Base-by-base conservation (phyloP, 805 yeast species). In the Ogataea kodamae region DNA sequence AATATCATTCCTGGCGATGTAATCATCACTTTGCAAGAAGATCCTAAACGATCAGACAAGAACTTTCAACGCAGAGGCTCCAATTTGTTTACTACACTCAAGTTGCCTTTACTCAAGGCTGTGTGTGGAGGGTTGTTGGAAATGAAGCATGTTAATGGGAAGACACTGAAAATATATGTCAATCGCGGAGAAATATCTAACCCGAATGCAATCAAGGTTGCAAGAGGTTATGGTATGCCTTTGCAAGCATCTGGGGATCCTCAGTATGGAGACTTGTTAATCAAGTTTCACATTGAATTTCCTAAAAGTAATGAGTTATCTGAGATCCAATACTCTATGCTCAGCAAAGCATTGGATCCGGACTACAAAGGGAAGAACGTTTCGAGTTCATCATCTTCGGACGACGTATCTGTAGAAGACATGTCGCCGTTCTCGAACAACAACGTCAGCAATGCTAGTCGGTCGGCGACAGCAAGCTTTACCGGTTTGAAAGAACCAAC, bases 1-100 rank as follows among this genome's bases (percentile, higher is more conserved):
- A 65, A 68, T 40, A 59, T 75, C 3, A 57, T 70, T 3, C 82
- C 88, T 0, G 89, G 89, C 2, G 85, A 81, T 52, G 80, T 81
- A 5, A 59, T 79, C 3, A 68, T 81, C 7, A 73, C 70, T 2
- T 53, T 81, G 15, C 29, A 36, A 14, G 54, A 52, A 29, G 64
- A 65, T 22, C 70, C 71, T 44, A 36, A 40, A 9, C 40, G 37
- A 5, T 57, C 25, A 4, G 39, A 63, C 28, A 46, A 50, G 4
- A 46, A 41, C 12, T 67, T 72, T 35, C 61, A 61, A 9, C 60
- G 81, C 40, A 22, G 28, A 21, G 52, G 49, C 2, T 32, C 50
- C 29, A 42, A 55, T 33, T 30, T 55, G 26, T 24, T 46, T 10
- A 38, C 53, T 3, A 39, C 39, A 7, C 42, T 46, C 10, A 33